phyloP scores from a whole-genome alignment of 768 basidiomycete genomes.

The Kwoniella sp. region DNA sequence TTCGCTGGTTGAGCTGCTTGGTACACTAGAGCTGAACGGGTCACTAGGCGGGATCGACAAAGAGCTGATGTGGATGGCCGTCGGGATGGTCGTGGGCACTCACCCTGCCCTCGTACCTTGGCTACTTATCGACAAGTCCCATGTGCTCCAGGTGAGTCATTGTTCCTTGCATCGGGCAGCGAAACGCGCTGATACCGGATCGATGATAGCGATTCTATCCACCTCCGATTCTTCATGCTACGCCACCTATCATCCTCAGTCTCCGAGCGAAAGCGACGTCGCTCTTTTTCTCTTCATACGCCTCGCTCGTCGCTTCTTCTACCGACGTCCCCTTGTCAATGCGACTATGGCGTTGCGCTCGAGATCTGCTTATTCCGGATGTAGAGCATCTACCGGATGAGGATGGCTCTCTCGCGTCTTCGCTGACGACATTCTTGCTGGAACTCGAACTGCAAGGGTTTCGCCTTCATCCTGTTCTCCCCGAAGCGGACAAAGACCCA shows the following conservation, averaged over 20 bases:
- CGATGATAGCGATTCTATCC: conserved; percentile 34
- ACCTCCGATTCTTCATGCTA: conserved; percentile 42
- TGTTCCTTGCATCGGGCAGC: background rate
- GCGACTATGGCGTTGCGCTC: conserved; percentile 8
- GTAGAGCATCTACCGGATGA: conserved; percentile 26
- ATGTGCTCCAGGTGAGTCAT: conserved; percentile 27
- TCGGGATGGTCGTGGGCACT: conserved; percentile 14
- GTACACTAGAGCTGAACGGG: conserved; percentile 9
- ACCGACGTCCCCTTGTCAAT: conserved; percentile 3
- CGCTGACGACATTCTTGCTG: conserved; percentile 16
- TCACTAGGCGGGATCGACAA: conserved; percentile 32
- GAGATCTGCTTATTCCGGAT: conserved; percentile 15
- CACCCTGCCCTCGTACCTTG: conserved; percentile 24
- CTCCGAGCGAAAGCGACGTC: conserved; percentile 25
- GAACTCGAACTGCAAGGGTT: conserved; percentile 21
- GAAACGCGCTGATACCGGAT: background rate
- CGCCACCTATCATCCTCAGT: conserved; percentile 34
- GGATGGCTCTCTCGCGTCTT: conserved; percentile 12
- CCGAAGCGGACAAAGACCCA: conserved; percentile 13
- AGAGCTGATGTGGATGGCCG: conserved; percentile 44
- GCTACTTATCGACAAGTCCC: conserved; percentile 25
- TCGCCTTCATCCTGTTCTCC: background rate
- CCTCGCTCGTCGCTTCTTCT: conserved; percentile 3
- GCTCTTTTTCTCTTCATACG: conserved; percentile 18
- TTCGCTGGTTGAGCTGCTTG: conserved; percentile 13